Conservation (phyloP, 1,284 basidiomycete genomes). For the Ceratobasidium sp. region DNA sequence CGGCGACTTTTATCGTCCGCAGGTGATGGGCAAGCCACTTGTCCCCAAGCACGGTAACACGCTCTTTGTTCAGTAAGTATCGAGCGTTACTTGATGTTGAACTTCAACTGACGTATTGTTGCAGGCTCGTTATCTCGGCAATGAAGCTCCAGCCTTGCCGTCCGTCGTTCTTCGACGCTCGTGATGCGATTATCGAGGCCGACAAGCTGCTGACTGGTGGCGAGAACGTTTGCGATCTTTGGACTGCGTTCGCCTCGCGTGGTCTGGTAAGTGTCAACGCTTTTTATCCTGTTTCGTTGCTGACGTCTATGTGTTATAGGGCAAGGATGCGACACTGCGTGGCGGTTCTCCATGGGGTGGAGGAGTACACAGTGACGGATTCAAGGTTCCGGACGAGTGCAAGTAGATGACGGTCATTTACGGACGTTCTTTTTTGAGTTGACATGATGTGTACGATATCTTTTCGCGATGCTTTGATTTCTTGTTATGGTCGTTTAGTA, state of each 20-base stretch:
- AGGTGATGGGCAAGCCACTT: conserved; percentile 66
- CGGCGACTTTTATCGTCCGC: conserved; percentile 79
- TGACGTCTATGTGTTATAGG: conserved; percentile 55
- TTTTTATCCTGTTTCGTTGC: neutral
- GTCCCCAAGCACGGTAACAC: conserved; percentile 95
- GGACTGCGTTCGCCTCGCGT: conserved; percentile 85
- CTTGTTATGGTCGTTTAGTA: conserved; percentile 27
- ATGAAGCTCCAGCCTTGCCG: conserved; percentile 97
- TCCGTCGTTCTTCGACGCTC: conserved; percentile 91
- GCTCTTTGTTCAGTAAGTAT: conserved; percentile 76
- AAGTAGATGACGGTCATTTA: neutral
- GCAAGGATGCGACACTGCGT: conserved; percentile 76
- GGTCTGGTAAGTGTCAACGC: conserved; percentile 66
- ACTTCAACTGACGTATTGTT: conserved; percentile 2
- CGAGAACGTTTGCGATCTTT: conserved; percentile 91
- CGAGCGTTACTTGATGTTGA: conserved; percentile 22
- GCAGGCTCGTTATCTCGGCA: conserved; percentile 81
- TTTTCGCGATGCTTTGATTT: neutral
- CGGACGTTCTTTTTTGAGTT: conserved; percentile 6
- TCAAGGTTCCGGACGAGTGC: conserved; percentile 38
- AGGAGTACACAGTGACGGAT: conserved; percentile 67
- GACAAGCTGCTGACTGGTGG: conserved; percentile 91
- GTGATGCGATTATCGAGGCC: conserved; percentile 94
- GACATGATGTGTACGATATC: conserved; percentile 1
- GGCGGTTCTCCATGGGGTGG: conserved; percentile 95